phyloP scores from a whole-genome alignment of 345 rosid species.

The Euclidium syriacum region DNA sequence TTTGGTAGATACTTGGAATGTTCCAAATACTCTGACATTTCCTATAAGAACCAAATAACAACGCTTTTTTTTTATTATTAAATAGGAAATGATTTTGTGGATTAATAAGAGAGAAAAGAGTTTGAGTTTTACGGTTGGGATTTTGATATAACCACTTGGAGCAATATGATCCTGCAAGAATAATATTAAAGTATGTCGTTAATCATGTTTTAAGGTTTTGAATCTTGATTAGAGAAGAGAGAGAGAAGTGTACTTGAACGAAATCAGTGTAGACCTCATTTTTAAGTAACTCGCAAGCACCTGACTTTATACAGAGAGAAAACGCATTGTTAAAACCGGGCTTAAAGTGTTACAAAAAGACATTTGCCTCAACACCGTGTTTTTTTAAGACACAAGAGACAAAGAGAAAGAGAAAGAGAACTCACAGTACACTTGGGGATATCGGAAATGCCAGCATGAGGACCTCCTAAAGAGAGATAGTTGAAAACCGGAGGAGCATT shows the following conservation, averaged over 20 bases:
- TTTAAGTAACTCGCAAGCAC: neutral
- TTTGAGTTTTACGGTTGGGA: conserved; percentile 21
- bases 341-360: no score
- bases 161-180: conserved; percentile 29
- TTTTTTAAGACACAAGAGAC: neutral
- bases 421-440: conserved; percentile 69
- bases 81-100: neutral
- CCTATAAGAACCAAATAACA: conserved; percentile 10
- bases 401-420: neutral
- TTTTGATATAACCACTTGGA: conserved; percentile 20
- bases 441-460: conserved; percentile 87
- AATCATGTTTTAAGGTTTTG: neutral
- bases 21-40: conserved; percentile 9
- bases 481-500: conserved; percentile 75
- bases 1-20: conserved; percentile 77
- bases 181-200: conserved; percentile 1
- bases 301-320: neutral
- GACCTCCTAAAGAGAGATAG: conserved; percentile 80
- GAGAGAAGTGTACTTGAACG: conserved; percentile 17
- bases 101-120: neutral
- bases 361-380: no score
- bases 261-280: conserved; percentile 15
- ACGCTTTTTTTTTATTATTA: neutral
- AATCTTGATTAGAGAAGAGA: conserved; percentile 3
- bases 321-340: neutral